Conservation (phyloP, 192 early-diverging fungal species). For the Coemansia sp. region DNA sequence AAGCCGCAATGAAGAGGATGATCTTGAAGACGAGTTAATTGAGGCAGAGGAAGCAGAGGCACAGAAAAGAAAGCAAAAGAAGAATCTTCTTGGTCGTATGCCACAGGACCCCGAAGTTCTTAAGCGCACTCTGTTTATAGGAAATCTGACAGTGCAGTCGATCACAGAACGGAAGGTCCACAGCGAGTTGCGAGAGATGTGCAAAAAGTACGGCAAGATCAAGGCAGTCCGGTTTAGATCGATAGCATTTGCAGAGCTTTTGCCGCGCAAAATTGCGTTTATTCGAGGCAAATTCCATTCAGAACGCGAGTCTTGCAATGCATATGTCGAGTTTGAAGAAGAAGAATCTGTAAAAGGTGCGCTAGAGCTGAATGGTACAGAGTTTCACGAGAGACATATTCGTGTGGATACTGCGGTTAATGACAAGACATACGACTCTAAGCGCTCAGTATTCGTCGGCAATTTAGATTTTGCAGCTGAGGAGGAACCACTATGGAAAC, state of each 20-base stretch:
- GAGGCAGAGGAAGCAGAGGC: conserved; percentile 15
- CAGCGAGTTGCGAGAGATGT: conserved; percentile 68
- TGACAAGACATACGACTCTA: conserved; percentile 64
- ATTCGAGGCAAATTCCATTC: conserved; percentile 82
- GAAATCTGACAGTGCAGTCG: conserved; percentile 75
- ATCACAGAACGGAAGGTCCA: conserved; percentile 64
- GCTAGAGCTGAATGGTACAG: conserved; percentile 67
- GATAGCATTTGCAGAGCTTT: conserved; percentile 59
- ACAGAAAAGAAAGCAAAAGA: conserved; percentile 39
- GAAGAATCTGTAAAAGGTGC: conserved; percentile 60
- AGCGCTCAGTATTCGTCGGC: conserved; percentile 76
- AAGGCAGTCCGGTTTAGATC: conserved; percentile 90
- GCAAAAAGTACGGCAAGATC: conserved; percentile 67
- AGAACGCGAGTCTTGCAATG: conserved; percentile 79
- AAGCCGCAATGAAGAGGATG: conserved; percentile 14
- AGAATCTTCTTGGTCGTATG: conserved; percentile 34
- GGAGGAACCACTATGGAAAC: conserved; percentile 70
- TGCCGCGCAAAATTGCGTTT: conserved; percentile 75
- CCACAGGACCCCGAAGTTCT: conserved; percentile 59
- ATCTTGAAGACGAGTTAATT: conserved; percentile 19
- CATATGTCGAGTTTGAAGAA: conserved; percentile 80
- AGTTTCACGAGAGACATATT: conserved; percentile 85
- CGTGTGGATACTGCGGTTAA: conserved; percentile 71
- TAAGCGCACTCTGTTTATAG: conserved; percentile 88
- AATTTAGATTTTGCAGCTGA: conserved; percentile 69